Evolutionary conservation across 371 early-diverging fungal genomes (phyloP), one percentile per base, ranked within the genome.

Genomic region (Sporodiniella umbellata): DNA sequence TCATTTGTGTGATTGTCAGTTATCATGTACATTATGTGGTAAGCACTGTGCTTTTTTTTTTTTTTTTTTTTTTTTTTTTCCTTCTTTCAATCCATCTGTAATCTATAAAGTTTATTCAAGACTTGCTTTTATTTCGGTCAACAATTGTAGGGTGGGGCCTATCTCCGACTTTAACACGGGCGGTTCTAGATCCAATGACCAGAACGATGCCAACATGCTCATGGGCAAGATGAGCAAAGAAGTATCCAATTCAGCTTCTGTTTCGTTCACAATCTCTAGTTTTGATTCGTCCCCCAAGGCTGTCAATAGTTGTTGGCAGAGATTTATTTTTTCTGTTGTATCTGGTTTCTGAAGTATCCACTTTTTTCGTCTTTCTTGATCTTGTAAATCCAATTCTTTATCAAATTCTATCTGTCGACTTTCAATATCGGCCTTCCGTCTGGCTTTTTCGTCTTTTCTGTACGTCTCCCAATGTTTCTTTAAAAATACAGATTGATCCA

Each of bases 321-420:
- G 6, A 5, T 7, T n/a, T 11, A 7, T 39, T 19, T 49, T 49
- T 40, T 37, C 22, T 7, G 28, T 24, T 10, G 18, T 49, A 7
- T 17, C 19, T 6, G 33, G 11, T 10, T 22, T 50, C 18, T 51
- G n/a, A 15, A 14, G 22, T 0, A n/a, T 43, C 56, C 45, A 51
- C 21, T 39, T 44, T 4, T 38, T 43, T 12, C 47, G 42, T 10
- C 40, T 38, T 18, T 47, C 40, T 5, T 18, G 33, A 23, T 58
- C 53, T 21, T 37, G 18, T 42, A 28, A 11, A 3, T 30, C 22
- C 3, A 58, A 30, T 23, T 58, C 53, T 53, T 48, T 43, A 48
- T 60, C 61, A 30, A 56, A 55, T 10, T 60, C 61, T 11, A 31
- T 19, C 33, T 55, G 56, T 33, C 61, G 26, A 17, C 50, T 51